phyloP scores from a whole-genome alignment of 345 rosid species.

The Punica granatum region DNA sequence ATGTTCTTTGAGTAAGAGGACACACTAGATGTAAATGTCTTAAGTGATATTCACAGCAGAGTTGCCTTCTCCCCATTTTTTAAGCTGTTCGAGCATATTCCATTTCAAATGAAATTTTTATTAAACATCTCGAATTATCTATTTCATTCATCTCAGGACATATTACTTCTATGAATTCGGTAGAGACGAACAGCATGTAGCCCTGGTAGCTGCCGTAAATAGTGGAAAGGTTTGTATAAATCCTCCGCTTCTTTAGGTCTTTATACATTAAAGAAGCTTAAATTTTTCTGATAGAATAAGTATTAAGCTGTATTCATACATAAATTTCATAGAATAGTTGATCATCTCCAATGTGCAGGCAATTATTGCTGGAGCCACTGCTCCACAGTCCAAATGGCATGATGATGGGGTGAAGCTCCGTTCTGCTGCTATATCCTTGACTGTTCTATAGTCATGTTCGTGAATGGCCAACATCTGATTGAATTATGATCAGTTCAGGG shows the following conservation, averaged over 20 bases:
- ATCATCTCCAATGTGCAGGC: constrained; percentile 30
- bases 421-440: constrained; percentile 73
- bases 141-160: constrained; percentile 41
- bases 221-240: constrained; percentile 56
- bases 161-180: constrained; percentile 90
- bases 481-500: neutral
- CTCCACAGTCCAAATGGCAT: constrained; percentile 72
- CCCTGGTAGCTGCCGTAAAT: constrained; percentile 63
- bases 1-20: neutral
- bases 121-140: neutral
- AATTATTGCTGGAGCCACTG: constrained; percentile 83
- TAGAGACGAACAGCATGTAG: constrained; percentile 61
- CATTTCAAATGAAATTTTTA: too few relatives aligned
- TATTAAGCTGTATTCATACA: too few relatives aligned
- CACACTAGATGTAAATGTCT: too few relatives aligned
- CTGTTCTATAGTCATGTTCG: constrained; percentile 27
- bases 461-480: neutral
- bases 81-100: too few relatives aligned
- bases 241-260: neutral
- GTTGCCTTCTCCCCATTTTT: too few relatives aligned
- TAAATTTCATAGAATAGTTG: neutral
- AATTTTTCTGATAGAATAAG: too few relatives aligned
- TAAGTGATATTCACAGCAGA: too few relatives aligned
- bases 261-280: neutral
- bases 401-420: constrained; percentile 72